Conservation (phyloP, 1,284 basidiomycete genomes). For the Ceratobasidium sp. region DNA sequence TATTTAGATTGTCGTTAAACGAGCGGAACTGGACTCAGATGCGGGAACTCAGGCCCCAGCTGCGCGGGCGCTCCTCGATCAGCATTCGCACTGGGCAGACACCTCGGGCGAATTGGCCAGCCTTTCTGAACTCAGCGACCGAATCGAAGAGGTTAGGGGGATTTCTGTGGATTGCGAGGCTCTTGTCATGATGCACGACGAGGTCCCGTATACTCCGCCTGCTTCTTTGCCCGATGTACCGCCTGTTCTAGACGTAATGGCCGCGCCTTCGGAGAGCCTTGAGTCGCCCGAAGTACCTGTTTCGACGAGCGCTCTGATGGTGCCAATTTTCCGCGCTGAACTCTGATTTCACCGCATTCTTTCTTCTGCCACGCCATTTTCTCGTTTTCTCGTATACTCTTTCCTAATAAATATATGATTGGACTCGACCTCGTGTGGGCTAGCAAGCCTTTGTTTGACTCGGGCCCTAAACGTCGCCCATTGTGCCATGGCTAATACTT, state of each 20-base stretch:
- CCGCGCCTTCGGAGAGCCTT: background rate
- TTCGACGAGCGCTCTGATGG: background rate
- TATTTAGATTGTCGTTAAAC: background rate
- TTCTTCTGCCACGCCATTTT: background rate
- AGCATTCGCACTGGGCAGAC: conserved; percentile 61
- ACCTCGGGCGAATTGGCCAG: background rate
- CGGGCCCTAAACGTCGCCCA: background rate
- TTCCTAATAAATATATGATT: too few species aligned
- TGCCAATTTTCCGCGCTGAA: conserved; percentile 1
- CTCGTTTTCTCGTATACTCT: too few species aligned
- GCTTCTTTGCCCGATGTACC: background rate
- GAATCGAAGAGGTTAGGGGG: conserved; percentile 80
- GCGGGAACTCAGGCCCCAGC: conserved; percentile 81
- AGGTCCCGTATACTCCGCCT: background rate
- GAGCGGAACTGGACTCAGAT: background rate
- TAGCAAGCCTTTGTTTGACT: background rate
- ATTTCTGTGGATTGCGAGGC: background rate
- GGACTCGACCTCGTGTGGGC: too few species aligned
- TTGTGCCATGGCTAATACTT: background rate
- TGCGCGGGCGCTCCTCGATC: conserved; percentile 71
- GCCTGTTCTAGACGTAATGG: background rate
- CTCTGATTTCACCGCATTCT: background rate
- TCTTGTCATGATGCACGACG: background rate
- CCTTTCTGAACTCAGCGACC: conserved; percentile 86
- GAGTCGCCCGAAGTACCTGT: background rate